These are phyloP conservation scores for Chrysoporthe deuterocubensis DNA, from an alignment of 2,329 filamentous ascomycete species.

Conservation along the genomic window DNA sequence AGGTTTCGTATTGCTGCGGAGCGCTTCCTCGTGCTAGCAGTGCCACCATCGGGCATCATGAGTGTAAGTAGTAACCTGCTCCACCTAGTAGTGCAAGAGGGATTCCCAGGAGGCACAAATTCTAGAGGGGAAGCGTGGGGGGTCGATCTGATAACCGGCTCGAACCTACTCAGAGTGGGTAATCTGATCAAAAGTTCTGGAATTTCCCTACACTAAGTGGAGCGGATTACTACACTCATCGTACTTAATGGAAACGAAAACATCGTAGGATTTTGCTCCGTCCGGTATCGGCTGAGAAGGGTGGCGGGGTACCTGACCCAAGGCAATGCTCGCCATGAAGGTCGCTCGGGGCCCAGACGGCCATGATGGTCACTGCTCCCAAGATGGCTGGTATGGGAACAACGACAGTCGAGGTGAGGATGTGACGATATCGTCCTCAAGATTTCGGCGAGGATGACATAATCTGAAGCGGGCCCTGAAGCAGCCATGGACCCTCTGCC, in stretches of 20 bases:
- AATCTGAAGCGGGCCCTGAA: not conserved
- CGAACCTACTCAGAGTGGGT: not conserved
- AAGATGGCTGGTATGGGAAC: not conserved
- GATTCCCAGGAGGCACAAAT: not conserved
- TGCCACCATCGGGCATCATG: not conserved
- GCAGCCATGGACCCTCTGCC: too few relatives aligned
- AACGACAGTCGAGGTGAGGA: too few relatives aligned
- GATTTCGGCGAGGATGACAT: not conserved
- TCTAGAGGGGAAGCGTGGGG: not conserved
- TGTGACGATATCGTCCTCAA: too few relatives aligned
- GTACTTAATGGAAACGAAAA: not conserved
- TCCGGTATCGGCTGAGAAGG: not conserved
- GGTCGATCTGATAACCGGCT: not conserved
- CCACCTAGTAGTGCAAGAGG: not conserved
- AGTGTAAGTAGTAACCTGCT: not conserved
- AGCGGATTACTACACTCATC: not conserved
- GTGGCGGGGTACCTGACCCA: not conserved
- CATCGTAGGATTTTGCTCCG: not conserved
- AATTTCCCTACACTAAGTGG: not conserved
- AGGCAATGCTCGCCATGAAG: not conserved
- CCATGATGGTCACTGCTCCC: not conserved
- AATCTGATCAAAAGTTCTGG: not conserved
- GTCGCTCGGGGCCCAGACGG: not conserved
- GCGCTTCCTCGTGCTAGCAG: not conserved
- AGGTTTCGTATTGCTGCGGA: not conserved